Percentiles rank a stretch among this genome's conserved stretches.
These are phyloP conservation scores for Heliosperma pusillum DNA, from an alignment of 148 eudicot species.

Conservation along the genomic window DNA sequence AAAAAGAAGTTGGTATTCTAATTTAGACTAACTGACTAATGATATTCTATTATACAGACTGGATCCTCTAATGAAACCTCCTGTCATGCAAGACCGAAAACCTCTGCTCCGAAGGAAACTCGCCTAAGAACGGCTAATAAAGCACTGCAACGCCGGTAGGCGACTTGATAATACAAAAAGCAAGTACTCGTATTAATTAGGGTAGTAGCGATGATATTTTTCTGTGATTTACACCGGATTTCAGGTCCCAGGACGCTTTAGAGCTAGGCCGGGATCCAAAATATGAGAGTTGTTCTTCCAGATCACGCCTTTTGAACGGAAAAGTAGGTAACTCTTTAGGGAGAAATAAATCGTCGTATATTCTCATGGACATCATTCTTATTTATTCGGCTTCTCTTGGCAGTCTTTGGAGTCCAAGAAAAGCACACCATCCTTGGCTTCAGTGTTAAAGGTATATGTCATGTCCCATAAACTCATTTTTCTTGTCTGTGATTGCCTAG, in stretches of 20 bases:
- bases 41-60: constrained; percentile 27
- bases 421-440: constrained; percentile 31
- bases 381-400: constrained; percentile 10
- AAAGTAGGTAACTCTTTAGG: constrained; percentile 38
- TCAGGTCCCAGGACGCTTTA: constrained; percentile 45
- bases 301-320: constrained; percentile 43
- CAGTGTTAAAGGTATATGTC: constrained; percentile 38
- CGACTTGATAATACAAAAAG: background rate
- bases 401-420: constrained; percentile 48
- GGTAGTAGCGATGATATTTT: background rate
- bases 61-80: constrained; percentile 23
- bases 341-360: background rate
- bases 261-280: constrained; percentile 31
- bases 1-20: no score
- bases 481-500: no score
- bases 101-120: constrained; percentile 62
- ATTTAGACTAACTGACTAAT: no score
- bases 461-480: background rate
- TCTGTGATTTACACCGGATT: constrained; percentile 5
- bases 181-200: background rate
- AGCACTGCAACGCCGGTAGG: constrained; percentile 59
- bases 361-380: background rate
- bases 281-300: constrained; percentile 22
- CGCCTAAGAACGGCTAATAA: constrained; percentile 59
- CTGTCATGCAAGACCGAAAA: constrained; percentile 34